Percentiles rank a stretch among this genome's conserved stretches.
phyloP scores from a whole-genome alignment of 2,329 filamentous ascomycete genomes.

The Verticillium tricorpus region DNA sequence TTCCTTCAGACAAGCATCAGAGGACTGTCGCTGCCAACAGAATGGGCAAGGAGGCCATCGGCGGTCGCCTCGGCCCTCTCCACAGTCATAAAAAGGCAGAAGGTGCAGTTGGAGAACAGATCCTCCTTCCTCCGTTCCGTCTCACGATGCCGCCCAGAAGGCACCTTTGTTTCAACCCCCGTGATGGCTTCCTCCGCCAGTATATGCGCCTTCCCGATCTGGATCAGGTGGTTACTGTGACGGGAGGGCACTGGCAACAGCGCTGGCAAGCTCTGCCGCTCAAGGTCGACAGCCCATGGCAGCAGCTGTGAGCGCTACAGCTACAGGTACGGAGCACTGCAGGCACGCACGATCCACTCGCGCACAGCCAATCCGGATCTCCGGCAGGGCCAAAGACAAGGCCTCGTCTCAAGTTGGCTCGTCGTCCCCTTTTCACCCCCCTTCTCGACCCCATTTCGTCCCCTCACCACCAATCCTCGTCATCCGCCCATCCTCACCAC shows the following conservation, averaged over 20 bases:
- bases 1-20: no score
- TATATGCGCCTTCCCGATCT: not conserved
- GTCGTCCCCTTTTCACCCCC: constrained; percentile 11
- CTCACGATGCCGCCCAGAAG: not conserved
- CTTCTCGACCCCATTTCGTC: constrained; percentile 8
- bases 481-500: constrained; percentile 2
- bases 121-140: not conserved
- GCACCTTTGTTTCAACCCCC: not conserved
- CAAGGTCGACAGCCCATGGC: not conserved
- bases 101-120: not conserved
- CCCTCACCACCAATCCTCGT: constrained; percentile 10
- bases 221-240: not conserved
- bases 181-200: not conserved
- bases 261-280: not conserved
- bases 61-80: no score
- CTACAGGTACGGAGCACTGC: no score
- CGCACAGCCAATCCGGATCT: not conserved
- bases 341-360: not conserved
- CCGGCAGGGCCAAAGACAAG: not conserved
- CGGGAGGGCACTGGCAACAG: not conserved
- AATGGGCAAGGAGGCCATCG: no score
- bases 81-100: no score
- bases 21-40: no score
- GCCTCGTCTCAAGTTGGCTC: not conserved
- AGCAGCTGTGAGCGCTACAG: not conserved